phyloP scores from a whole-genome alignment of 805 yeast species.

The Cyberlindnera lachancei region DNA sequence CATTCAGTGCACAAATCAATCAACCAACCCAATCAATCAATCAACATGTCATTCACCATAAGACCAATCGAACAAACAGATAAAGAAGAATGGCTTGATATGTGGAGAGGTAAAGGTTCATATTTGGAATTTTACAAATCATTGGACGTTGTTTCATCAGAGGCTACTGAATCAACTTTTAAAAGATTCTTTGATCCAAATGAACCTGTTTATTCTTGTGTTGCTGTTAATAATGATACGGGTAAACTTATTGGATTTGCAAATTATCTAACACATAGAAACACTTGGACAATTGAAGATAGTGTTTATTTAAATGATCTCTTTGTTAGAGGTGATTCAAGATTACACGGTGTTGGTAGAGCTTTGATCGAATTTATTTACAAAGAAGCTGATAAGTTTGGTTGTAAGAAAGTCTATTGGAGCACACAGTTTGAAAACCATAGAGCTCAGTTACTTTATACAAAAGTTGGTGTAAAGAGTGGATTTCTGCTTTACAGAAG shows the following conservation, averaged over 20 bases:
- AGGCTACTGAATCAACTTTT: slow-evolving; percentile 1
- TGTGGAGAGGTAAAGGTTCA: slow-evolving; percentile 2
- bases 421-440: slow-evolving; percentile 3
- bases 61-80: slow-evolving; percentile 2
- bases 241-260: slow-evolving; percentile 3
- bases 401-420: slow-evolving; percentile 1
- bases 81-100: slow-evolving; percentile 2
- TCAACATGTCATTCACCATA: slow-evolving; percentile 1
- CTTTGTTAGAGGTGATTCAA: slow-evolving; percentile 3
- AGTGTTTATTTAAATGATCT: slow-evolving; percentile 2
- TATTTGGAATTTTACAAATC: slow-evolving; percentile 2
- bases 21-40: too few relatives aligned
- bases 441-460: slow-evolving; percentile 2
- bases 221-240: slow-evolving; percentile 1
- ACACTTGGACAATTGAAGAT: slow-evolving; percentile 1
- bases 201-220: slow-evolving; percentile 1
- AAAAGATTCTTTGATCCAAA: slow-evolving; percentile 2
- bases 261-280: slow-evolving; percentile 2
- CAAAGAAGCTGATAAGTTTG: slow-evolving; percentile 1
- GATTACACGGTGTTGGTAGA: slow-evolving; percentile 1
- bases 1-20: too few relatives aligned
- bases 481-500: slow-evolving; percentile 2
- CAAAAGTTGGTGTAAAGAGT: slow-evolving; percentile 3
- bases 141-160: neutral
- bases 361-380: slow-evolving; percentile 1